Conservation (phyloP, 257 asterid species). For the Plantago ovata region DNA sequence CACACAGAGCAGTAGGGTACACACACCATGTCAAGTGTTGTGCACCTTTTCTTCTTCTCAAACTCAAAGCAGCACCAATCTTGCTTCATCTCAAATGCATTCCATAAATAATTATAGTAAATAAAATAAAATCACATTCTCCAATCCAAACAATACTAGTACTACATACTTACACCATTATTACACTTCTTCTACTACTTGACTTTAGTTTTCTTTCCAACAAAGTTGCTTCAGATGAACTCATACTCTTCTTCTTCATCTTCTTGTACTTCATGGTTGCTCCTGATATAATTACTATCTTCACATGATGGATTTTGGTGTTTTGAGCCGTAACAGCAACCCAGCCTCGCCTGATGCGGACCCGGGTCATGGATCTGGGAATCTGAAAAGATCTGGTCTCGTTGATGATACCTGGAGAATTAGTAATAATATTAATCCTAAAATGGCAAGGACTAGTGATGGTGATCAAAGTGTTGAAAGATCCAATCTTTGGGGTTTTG, state of each 20-base stretch:
- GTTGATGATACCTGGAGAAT: slow-evolving; percentile 30
- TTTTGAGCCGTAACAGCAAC: slow-evolving; percentile 24
- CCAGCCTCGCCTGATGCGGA: slow-evolving; percentile 27
- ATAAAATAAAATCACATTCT: not conserved
- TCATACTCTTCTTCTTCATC: slow-evolving; percentile 25
- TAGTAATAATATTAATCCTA: no score
- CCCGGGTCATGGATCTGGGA: slow-evolving; percentile 36
- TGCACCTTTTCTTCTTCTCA: not conserved
- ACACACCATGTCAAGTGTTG: slow-evolving; percentile 8
- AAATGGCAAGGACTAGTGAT: slow-evolving; percentile 31
- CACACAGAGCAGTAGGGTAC: no score
- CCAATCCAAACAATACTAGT: not conserved
- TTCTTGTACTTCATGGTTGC: not conserved
- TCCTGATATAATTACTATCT: slow-evolving; percentile 15
- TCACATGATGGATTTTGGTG: slow-evolving; percentile 40
- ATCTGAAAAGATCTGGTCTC: slow-evolving; percentile 39
- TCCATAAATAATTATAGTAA: not conserved
- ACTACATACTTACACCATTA: no score
- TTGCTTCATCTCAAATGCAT: slow-evolving; percentile 20
- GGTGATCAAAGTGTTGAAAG: slow-evolving; percentile 35
- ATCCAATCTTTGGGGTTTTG: slow-evolving; percentile 38
- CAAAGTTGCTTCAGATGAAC: slow-evolving; percentile 44
- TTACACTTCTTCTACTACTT: slow-evolving; percentile 19
- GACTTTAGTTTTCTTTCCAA: slow-evolving; percentile 22
- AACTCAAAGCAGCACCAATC: slow-evolving; percentile 22